Evolutionary conservation across 805 yeast species (phyloP).

Genomic region (Saccharomycopsis microspora): DNA sequence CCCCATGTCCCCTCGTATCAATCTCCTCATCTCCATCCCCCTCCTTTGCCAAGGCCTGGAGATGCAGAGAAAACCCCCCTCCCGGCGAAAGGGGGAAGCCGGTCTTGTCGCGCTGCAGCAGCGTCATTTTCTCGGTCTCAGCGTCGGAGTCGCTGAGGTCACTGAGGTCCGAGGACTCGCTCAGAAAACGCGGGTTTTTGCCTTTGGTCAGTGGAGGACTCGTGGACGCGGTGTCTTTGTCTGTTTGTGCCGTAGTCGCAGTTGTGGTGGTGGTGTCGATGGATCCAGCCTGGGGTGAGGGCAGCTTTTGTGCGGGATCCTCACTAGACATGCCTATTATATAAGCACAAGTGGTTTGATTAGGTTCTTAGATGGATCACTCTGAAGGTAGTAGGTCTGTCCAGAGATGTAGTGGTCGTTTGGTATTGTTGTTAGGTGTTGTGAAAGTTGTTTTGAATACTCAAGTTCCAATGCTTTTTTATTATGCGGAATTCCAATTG

Average conservation of each 20-base stretch:
- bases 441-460: no score
- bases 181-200: not conserved
- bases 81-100: slow-evolving; percentile 25
- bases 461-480: no score
- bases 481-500: no score
- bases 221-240: not conserved
- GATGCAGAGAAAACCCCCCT: slow-evolving; percentile 23
- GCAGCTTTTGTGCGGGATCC: no score
- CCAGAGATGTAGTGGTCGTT: no score
- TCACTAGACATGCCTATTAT: no score
- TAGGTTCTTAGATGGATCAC: no score
- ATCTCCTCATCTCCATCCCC: slow-evolving; percentile 18
- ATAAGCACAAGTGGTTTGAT: no score
- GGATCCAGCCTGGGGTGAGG: no score
- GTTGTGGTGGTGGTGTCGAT: not conserved
- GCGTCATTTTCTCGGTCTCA: slow-evolving; percentile 80
- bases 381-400: no score
- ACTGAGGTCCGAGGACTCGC: slow-evolving; percentile 33
- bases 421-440: no score
- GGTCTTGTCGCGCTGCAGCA: slow-evolving; percentile 23
- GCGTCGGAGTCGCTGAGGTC: slow-evolving; percentile 66
- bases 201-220: not conserved
- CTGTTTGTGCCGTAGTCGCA: not conserved
- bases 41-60: slow-evolving; percentile 20
- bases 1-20: not conserved